These are phyloP conservation scores for Asterella californica DNA, from an alignment of 225 moss, liverwort and hornwort species.

Conservation along the genomic window DNA sequence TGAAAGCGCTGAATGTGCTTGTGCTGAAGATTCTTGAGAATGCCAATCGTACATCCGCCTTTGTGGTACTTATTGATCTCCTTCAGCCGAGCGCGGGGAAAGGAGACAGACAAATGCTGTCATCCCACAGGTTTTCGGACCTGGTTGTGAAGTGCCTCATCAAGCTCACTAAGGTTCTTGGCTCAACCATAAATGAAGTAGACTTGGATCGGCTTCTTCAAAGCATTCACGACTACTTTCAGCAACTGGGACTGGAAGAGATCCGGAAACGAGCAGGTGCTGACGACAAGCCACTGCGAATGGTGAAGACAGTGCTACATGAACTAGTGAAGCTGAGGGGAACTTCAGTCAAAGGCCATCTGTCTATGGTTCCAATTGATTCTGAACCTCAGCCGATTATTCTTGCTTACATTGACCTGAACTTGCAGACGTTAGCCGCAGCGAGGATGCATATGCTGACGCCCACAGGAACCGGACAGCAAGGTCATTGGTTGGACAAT, in stretches of 20 bases:
- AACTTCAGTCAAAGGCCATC: conserved; percentile 91
- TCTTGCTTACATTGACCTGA: conserved; percentile 97
- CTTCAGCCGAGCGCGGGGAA: conserved; percentile 59
- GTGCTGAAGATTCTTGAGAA: conserved; percentile 98
- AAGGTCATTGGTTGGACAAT: conserved; percentile 43
- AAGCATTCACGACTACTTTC: conserved; percentile 92
- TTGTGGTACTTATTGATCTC: conserved; percentile 87
- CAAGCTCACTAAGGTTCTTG: conserved; percentile 96
- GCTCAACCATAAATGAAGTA: conserved; percentile 86
- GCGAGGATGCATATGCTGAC: conserved; percentile 42
- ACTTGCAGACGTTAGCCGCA: conserved; percentile 86
- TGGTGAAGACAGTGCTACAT: conserved; percentile 97
- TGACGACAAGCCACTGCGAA: conserved; percentile 94
- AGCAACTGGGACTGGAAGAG: conserved; percentile 94
- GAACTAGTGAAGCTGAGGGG: conserved; percentile 95
- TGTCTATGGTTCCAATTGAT: conserved; percentile 97
- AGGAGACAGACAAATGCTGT: conserved; percentile 30
- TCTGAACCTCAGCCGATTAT: conserved; percentile 95
- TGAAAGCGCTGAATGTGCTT: conserved; percentile 94
- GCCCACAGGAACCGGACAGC: conserved; percentile 39
- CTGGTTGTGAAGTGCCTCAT: conserved; percentile 98
- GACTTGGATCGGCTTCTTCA: conserved; percentile 93
- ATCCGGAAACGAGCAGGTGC: conserved; percentile 96
- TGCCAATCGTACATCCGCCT: conserved; percentile 93
- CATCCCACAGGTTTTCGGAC: conserved; percentile 83